A percentile compares a stretch with the other conserved stretches of the same genome.
These are phyloP conservation scores for Globisporangium canariense DNA, from an alignment of 352 stramenopile species.

Conservation along the genomic window DNA sequence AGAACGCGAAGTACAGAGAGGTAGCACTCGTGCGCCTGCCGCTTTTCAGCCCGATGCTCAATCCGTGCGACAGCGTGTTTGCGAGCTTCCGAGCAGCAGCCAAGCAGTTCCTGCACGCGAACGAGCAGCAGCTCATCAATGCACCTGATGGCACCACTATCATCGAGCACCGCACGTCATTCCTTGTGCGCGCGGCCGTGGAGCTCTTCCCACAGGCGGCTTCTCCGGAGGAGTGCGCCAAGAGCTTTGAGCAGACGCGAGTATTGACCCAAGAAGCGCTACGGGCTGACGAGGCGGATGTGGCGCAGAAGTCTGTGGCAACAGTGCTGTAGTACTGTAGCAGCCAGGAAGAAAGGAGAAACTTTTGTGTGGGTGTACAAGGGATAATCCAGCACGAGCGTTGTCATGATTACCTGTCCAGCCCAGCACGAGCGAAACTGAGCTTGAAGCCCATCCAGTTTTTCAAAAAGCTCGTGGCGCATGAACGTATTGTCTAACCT, in stretches of 20 bases:
- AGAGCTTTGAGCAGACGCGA: conserved; percentile 9
- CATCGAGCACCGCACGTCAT: conserved; percentile 20
- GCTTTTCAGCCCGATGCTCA: conserved; percentile 3
- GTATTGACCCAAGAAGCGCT: conserved; percentile 4
- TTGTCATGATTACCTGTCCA: not conserved
- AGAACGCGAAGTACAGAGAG: conserved; percentile 1
- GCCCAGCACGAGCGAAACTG: too few species aligned
- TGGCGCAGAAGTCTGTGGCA: not conserved
- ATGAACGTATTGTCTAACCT: not conserved
- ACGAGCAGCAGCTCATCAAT: conserved; percentile 4
- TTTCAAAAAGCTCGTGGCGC: too few species aligned
- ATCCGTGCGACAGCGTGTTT: conserved; percentile 16
- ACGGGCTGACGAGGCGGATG: not conserved
- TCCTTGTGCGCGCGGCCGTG: conserved; percentile 12
- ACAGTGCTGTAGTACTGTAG: conserved; percentile 5
- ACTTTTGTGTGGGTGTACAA: not conserved
- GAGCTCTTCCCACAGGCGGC: conserved; percentile 9
- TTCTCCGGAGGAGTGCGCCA: conserved; percentile 9
- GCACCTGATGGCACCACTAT: conserved; percentile 9
- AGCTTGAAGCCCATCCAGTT: too few species aligned
- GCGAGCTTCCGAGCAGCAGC: conserved; percentile 2
- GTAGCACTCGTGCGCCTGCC: conserved; percentile 15
- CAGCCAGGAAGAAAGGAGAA: not conserved
- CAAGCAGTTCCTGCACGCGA: conserved; percentile 14
- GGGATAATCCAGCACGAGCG: not conserved